Conservation (phyloP, 2,329 filamentous ascomycete species). For the Botrytis fabae region DNA sequence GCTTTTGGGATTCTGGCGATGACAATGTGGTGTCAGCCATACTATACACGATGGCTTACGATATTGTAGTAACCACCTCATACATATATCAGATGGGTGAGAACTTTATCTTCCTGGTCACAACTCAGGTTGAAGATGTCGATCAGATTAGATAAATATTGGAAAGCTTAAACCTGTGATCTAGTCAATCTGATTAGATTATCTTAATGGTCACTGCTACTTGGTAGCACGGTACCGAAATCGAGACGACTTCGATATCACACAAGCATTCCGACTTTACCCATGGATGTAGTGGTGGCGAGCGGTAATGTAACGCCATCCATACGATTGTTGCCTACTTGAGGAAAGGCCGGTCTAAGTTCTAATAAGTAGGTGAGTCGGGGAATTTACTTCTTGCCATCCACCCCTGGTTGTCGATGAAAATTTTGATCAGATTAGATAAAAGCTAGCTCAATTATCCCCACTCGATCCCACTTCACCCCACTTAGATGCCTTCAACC, state of each 20-base stretch:
- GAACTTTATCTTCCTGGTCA: neutral
- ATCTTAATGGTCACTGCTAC: neutral
- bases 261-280: neutral
- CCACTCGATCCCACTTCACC: neutral
- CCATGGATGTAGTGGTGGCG: neutral
- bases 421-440: constrained; percentile 22
- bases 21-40: neutral
- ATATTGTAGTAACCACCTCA: neutral
- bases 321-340: neutral
- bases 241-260: neutral
- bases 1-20: neutral
- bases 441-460: constrained; percentile 5
- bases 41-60: neutral
- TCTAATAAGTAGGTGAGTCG: neutral
- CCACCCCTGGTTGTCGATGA: constrained; percentile 9
- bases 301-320: neutral
- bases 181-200: constrained; percentile 16
- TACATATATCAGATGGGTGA: neutral
- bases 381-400: neutral
- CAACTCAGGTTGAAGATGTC: neutral
- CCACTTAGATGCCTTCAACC: constrained; percentile 3
- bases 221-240: neutral
- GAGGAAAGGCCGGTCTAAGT: neutral
- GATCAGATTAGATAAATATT: neutral
- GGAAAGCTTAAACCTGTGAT: neutral